Percentiles rank a stretch among this genome's conserved stretches.
These are phyloP conservation scores for Zancudomyces culisetae DNA, from an alignment of 371 early-diverging fungal species.

Conservation along the genomic window DNA sequence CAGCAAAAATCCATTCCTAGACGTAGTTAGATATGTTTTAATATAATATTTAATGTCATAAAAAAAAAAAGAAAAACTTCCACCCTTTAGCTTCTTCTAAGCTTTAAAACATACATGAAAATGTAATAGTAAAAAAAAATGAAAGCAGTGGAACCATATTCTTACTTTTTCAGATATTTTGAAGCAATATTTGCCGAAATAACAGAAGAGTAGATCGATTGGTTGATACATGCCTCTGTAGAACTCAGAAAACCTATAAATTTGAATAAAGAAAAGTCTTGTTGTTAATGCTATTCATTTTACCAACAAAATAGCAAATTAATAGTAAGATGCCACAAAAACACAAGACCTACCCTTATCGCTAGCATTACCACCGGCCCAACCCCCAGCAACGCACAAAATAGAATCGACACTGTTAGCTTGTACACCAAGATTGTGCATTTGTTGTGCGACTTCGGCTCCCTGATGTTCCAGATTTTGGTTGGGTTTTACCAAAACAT, in stretches of 20 bases:
- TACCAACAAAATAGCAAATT: too few species aligned
- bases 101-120: too few species aligned
- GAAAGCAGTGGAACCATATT: neutral
- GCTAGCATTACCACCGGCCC: slow-evolving; percentile 83
- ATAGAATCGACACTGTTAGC: slow-evolving; percentile 49
- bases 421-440: slow-evolving; percentile 11
- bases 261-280: neutral
- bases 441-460: slow-evolving; percentile 21
- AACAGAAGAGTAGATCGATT: slow-evolving; percentile 64
- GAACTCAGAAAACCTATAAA: slow-evolving; percentile 36
- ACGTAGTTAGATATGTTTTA: neutral
- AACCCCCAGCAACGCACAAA: slow-evolving; percentile 90
- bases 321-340: slow-evolving; percentile 10
- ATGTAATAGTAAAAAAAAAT: neutral
- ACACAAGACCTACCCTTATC: slow-evolving; percentile 13
- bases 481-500: slow-evolving; percentile 31
- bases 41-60: neutral
- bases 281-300: too few species aligned
- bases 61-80: neutral
- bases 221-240: slow-evolving; percentile 54
- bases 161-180: slow-evolving; percentile 33
- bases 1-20: slow-evolving; percentile 62
- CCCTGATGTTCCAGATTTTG: slow-evolving; percentile 39
- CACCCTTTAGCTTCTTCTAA: too few species aligned
- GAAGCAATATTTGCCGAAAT: slow-evolving; percentile 69